These are phyloP conservation scores for Colletotrichum camelliae DNA, from an alignment of 2,329 filamentous ascomycete species.

Conservation along the genomic window DNA sequence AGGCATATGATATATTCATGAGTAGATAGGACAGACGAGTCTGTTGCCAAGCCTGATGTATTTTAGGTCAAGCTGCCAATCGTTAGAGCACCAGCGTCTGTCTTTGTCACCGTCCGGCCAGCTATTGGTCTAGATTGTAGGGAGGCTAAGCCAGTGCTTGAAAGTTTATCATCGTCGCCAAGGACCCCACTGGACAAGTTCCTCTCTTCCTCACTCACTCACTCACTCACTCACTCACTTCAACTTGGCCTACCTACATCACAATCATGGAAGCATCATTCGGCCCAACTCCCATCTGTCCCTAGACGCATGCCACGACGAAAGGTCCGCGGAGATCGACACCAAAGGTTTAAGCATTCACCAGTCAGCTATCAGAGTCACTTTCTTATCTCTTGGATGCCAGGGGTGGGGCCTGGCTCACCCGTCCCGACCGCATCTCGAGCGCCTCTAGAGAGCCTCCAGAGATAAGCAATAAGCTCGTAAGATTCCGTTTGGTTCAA, in stretches of 20 bases:
- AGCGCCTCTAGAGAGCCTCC: conserved; percentile 9
- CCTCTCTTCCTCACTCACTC: background rate
- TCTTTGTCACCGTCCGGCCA: background rate
- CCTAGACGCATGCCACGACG: background rate
- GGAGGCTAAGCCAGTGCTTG: conserved; percentile 3
- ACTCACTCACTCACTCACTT: background rate
- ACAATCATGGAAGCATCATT: background rate
- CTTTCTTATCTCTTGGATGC: conserved; percentile 21
- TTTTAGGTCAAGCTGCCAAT: background rate
- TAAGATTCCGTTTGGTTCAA: conserved; percentile 13
- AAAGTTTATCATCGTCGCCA: background rate
- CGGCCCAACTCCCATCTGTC: background rate
- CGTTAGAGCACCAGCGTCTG: background rate
- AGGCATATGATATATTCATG: background rate
- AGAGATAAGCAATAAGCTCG: conserved; percentile 23
- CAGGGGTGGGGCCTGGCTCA: conserved; percentile 19
- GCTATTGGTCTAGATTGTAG: background rate
- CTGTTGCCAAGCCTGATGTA: background rate
- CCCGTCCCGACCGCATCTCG: conserved; percentile 13
- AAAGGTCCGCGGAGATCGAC: conserved; percentile 13
- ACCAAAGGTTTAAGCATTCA: background rate
- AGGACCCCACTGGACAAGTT: background rate
- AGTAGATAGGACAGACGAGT: background rate
- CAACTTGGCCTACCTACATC: background rate
- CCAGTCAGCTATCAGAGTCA: conserved; percentile 13